Percentiles rank a stretch among this genome's conserved stretches.
Conservation (phyloP, 768 basidiomycete species). For the Boletus tomentosulus region DNA sequence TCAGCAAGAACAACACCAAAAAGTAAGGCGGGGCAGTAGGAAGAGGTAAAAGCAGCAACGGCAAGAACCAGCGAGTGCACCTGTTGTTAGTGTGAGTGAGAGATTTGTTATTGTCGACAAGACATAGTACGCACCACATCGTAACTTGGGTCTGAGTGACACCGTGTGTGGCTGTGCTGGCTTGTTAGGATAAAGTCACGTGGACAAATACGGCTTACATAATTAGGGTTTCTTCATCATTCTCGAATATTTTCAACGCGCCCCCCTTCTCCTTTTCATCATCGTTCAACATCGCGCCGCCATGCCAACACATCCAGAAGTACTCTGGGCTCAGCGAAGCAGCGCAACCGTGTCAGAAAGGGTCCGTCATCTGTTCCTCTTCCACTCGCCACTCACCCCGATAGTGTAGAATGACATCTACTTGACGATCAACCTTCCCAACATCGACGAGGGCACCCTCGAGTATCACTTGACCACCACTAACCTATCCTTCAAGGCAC, state of each 20-base stretch:
- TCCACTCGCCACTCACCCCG: neutral
- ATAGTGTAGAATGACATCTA: conserved; percentile 73
- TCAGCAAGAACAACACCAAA: conserved; percentile 69
- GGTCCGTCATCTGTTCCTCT: conserved; percentile 38
- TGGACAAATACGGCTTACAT: conserved; percentile 11
- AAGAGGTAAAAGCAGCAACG: conserved; percentile 68
- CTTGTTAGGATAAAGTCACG: conserved; percentile 12
- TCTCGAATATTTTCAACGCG: conserved; percentile 27
- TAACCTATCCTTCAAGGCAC: conserved; percentile 60
- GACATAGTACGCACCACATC: conserved; percentile 59
- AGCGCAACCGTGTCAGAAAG: conserved; percentile 59
- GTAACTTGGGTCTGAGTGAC: neutral
- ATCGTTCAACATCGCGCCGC: conserved; percentile 10
- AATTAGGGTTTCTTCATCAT: conserved; percentile 27
- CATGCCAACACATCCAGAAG: conserved; percentile 70
- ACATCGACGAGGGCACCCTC: conserved; percentile 59
- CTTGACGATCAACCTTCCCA: conserved; percentile 79
- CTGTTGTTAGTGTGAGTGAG: conserved; percentile 32
- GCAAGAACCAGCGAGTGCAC: conserved; percentile 87
- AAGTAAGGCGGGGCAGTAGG: conserved; percentile 82
- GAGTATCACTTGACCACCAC: conserved; percentile 56
- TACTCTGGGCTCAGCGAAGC: conserved; percentile 95
- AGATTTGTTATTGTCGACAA: neutral
- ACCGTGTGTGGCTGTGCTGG: neutral
- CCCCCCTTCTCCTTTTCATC: neutral